Evolutionary conservation across 2,329 filamentous ascomycete genomes (phyloP), one percentile per base, ranked within the genome.

Genomic region (Hypoxylon sp.): DNA sequence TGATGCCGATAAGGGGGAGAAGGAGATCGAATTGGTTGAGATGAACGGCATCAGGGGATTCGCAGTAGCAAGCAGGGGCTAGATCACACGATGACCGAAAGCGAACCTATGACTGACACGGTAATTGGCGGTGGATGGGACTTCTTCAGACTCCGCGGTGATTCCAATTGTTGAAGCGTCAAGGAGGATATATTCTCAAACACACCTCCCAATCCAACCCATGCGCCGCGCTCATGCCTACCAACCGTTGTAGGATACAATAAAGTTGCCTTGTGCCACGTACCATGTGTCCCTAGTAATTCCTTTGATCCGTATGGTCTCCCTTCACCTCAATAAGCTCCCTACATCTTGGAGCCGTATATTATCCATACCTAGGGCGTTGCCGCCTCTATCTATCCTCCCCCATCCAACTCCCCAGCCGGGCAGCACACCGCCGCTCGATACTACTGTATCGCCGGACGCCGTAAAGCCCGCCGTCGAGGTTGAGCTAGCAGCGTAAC

Each of bases 321-420:
- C 26, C n/a, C n/a, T 16, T 54, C 57, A 75, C 61, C 59, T 70
- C 9, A 80, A 60, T 36, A 80, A 58, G 11, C 75, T 76, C 5
- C 79, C 78, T 2, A 80, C 77, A 14, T 80, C 79, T n/a, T 77
- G 74, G 26, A 80, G 61, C 8, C 72, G 72, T 50, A 80, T 77
- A 56, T 79, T 76, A 18, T 79, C 77, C 22, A 75, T 72, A 1
- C 66, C 64, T 0, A 73, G 71, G 20, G 71, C 62, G 8, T 69
- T 69, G 4, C 72, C 73, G 24, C 76, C 74, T 6, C 75, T 70
- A 61, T 80, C 78, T 57, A 80, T 74, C 28, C 79, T 71, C 0
- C 79, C 79, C 79, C 79, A 80, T 18, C 79, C 79, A 1, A 71
- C 78, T 2, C 77, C 78, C 78, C 79, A 80, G 8, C 77, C 75